A percentile compares a stretch with the other conserved stretches of the same genome.
phyloP scores from a whole-genome alignment of 805 yeast genomes.

The Sugiyamaella lignohabitans region DNA sequence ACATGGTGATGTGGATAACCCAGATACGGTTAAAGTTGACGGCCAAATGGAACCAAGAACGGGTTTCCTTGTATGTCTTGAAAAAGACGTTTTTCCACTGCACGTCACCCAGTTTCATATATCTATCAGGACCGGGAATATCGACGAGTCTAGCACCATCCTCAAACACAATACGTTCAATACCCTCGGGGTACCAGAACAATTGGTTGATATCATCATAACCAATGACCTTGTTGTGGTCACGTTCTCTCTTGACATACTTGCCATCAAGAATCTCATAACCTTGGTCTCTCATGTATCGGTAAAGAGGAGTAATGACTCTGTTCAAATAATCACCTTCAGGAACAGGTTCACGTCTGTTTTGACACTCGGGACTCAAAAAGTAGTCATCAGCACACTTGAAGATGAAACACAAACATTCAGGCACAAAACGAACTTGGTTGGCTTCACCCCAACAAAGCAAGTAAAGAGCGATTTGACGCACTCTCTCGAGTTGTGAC shows the following conservation, averaged over 20 bases:
- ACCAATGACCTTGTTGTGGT: slow-evolving; percentile 58
- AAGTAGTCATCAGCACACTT: slow-evolving; percentile 92
- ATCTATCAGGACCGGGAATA: slow-evolving; percentile 84
- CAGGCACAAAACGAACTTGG: slow-evolving; percentile 86
- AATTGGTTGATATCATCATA: slow-evolving; percentile 98
- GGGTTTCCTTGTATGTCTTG: slow-evolving; percentile 90
- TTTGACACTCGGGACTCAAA: slow-evolving; percentile 84
- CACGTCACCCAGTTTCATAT: slow-evolving; percentile 81
- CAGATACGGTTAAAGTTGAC: slow-evolving; percentile 98
- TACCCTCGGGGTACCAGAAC: slow-evolving; percentile 99
- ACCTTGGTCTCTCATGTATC: slow-evolving; percentile 61
- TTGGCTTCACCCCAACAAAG: slow-evolving; percentile 76
- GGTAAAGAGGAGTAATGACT: slow-evolving; percentile 83
- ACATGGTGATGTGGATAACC: slow-evolving; percentile 84
- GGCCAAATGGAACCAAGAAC: slow-evolving; percentile 95
- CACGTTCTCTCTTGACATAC: slow-evolving; percentile 58
- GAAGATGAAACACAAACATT: slow-evolving; percentile 86
- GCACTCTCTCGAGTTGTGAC: slow-evolving; percentile 50
- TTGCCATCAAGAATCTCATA: slow-evolving; percentile 50
- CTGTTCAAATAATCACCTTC: slow-evolving; percentile 82
- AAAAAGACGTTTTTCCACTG: slow-evolving; percentile 88
- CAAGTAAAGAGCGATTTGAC: slow-evolving; percentile 57
- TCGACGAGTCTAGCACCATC: slow-evolving; percentile 92
- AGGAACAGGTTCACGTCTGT: slow-evolving; percentile 41
- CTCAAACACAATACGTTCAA: slow-evolving; percentile 80